Conservation (phyloP, 202 grass and related monocot genomes). For the Digitaria exilis region DNA sequence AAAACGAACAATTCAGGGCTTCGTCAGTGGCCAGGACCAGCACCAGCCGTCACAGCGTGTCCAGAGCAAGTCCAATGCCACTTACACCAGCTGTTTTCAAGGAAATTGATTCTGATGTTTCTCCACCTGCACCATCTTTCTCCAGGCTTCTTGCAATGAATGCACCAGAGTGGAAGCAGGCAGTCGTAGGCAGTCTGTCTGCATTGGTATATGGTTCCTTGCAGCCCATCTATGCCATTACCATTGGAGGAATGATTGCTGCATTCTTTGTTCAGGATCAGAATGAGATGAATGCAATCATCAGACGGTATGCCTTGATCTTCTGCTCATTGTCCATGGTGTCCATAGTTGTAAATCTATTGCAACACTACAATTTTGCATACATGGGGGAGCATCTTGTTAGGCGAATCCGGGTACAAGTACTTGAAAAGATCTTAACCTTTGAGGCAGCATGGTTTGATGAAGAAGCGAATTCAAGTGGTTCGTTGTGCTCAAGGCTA, state of each 20-base stretch:
- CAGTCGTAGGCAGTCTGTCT: conserved; percentile 70
- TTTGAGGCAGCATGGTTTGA: conserved; percentile 98
- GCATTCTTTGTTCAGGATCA: conserved; percentile 88
- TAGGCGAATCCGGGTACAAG: conserved; percentile 79
- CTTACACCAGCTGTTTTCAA: conserved; percentile 58
- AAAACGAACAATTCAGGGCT: conserved; percentile 69
- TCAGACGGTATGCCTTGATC: conserved; percentile 75
- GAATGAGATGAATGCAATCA: conserved; percentile 77
- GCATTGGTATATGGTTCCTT: conserved; percentile 85
- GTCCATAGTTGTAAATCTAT: conserved; percentile 80
- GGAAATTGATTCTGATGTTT: conserved; percentile 33
- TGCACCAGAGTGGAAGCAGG: conserved; percentile 92
- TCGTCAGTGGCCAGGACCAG: conserved; percentile 83
- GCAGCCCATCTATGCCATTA: conserved; percentile 90
- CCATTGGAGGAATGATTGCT: conserved; percentile 91
- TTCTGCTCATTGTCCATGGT: conserved; percentile 83
- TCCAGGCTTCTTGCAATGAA: conserved; percentile 98
- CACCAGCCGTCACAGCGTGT: conserved; percentile 74
- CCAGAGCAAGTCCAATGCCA: conserved; percentile 81
- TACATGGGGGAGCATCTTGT: conserved; percentile 95
- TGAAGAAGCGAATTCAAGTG: conserved; percentile 90
- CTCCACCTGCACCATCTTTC: conserved; percentile 74
- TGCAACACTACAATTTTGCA: conserved; percentile 94
- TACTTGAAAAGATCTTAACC: conserved; percentile 90
- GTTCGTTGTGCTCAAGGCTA: conserved; percentile 77